Base-by-base conservation (phyloP, 2,329 filamentous ascomycete genomes). In the Metarhizium humberi region DNA sequence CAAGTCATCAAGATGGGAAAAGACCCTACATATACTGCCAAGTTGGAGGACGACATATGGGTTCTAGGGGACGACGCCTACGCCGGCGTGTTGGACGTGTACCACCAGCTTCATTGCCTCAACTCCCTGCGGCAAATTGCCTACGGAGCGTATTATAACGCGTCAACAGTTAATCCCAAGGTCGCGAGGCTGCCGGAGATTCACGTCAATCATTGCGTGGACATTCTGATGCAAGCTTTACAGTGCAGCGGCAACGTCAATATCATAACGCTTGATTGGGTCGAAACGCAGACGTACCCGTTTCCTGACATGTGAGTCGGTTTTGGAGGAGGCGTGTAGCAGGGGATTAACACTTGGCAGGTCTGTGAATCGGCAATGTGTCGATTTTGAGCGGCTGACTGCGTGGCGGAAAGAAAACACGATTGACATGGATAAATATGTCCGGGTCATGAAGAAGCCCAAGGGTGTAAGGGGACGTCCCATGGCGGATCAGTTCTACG, bases 121-220 rank as follows among this genome's bases (percentile, higher is more conserved):
- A 67, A 71, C 50, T 54, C 59, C 2, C 60, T 71, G 13, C 64
- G 68, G 34, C 58, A 65, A 45, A 59, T 61, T 20, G 63, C 63
- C 3, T 66, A 66, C 29, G 57, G 61, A 7, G 53, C 55, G 3
- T 64, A 66, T 36, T 66, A 67, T 51, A 60, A 64, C 25, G 3
- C 25, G 3, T 25, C 25, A 25, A 25, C 25, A 3, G 25, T 25
- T 3, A 25, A 25, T 25, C 25, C 55, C 60, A 8, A 57, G 42
- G 50, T 52, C 56, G 30, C 30, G 14, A 40, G 6, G n/a, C 50
- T 59, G 36, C 60, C 54, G 6, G 61, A 59, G 56, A 58, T 61
- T n/a, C 69, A 72, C 55, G 57, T 70, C 6, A 65, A 66, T 47
- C 69, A 72, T 45, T 72, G 69, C 53, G 64, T 66, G 30, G 67